A percentile compares a stretch with the other conserved stretches of the same genome.
These are phyloP conservation scores for Candida ascalaphidarum DNA, from an alignment of 805 yeast species.

Conservation along the genomic window DNA sequence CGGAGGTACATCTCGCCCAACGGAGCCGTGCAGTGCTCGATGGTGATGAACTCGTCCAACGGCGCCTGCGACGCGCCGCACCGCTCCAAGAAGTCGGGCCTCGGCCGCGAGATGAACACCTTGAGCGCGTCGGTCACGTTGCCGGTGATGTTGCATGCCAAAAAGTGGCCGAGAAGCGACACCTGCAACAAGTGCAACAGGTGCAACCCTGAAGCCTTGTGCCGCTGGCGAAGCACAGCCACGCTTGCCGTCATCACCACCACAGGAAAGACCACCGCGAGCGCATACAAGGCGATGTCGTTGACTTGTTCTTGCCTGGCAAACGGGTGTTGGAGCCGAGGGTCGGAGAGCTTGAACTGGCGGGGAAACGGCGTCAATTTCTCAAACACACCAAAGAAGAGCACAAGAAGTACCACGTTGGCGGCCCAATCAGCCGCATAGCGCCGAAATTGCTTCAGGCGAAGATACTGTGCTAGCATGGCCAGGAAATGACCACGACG, in stretches of 20 bases:
- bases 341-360: conserved; percentile 24
- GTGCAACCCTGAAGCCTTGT: too few relatives aligned
- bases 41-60: conserved; percentile 14
- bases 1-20: conserved; percentile 16
- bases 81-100: conserved; percentile 11
- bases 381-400: conserved; percentile 23
- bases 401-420: conserved; percentile 11
- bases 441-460: conserved; percentile 9
- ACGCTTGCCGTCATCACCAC: conserved; percentile 6
- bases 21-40: conserved; percentile 25
- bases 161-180: conserved; percentile 18
- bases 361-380: conserved; percentile 24
- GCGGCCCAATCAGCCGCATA: conserved; percentile 24
- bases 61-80: conserved; percentile 15
- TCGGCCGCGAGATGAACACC: conserved; percentile 19
- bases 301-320: conserved; percentile 22
- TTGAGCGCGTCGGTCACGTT: conserved; percentile 28
- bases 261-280: conserved; percentile 19
- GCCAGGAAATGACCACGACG: not conserved
- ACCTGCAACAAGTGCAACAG: conserved; percentile 19
- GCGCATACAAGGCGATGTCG: conserved; percentile 4
- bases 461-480: conserved; percentile 1
- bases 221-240: conserved; percentile 1
- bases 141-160: conserved; percentile 21
- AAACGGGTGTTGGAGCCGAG: conserved; percentile 27